Conservation (phyloP, 202 grass and related monocot genomes). For the Setaria viridis region DNA sequence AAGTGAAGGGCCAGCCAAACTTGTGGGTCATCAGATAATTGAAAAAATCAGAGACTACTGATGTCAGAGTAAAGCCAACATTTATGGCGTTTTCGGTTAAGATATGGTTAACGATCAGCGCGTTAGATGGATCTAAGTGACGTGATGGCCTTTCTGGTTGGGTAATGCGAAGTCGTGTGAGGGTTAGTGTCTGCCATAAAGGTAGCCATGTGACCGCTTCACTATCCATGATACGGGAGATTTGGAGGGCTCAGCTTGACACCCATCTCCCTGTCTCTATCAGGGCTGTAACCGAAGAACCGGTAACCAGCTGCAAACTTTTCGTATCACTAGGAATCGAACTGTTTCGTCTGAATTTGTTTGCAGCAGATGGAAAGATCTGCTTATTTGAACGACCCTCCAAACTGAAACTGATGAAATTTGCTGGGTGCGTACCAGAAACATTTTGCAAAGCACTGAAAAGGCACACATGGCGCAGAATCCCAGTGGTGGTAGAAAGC, state of each 20-base stretch:
- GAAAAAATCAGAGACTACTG: neutral
- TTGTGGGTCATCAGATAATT: neutral
- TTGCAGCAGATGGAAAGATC: no score
- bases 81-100: constrained; percentile 27
- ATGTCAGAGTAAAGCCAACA: constrained; percentile 2
- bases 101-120: neutral
- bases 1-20: neutral
- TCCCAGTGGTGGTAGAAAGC: neutral
- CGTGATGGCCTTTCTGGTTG: neutral
- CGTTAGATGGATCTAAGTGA: constrained; percentile 3
- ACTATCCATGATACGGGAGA: neutral
- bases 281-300: neutral
- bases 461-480: neutral
- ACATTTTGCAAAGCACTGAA: neutral
- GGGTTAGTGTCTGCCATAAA: constrained; percentile 16
- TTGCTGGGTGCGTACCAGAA: neutral
- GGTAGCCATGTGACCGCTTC: neutral
- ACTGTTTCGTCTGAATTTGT: no score
- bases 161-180: neutral
- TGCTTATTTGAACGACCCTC: no score
- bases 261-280: neutral
- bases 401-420: neutral
- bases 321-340: neutral
- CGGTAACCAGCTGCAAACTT: neutral
- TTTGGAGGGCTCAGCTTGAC: neutral